Conservation (phyloP, 148 eudicot genomes). For the Rhododendron kiyosumense region DNA sequence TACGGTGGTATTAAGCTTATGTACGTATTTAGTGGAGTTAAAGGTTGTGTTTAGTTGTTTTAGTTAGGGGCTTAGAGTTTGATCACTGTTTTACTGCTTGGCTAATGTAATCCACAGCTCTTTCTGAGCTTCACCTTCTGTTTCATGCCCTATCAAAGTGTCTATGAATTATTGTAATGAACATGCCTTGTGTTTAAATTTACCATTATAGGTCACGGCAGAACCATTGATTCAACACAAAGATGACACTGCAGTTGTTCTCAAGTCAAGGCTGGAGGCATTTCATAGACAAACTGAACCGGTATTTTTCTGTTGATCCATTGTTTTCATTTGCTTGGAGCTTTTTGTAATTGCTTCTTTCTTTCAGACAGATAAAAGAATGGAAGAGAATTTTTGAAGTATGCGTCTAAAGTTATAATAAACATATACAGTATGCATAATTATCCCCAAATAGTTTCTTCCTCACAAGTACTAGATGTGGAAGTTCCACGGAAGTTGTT, state of each 20-base stretch:
- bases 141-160: not conserved
- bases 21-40: not conserved
- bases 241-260: conserved; percentile 84
- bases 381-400: not conserved
- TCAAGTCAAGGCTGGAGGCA: conserved; percentile 80
- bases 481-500: not conserved
- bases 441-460: not conserved
- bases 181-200: not conserved
- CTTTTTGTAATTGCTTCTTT: not conserved
- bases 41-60: not conserved
- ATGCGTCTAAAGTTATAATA: not conserved
- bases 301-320: conserved; percentile 27
- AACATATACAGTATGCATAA: not conserved
- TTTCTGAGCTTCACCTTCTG: not conserved
- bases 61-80: not conserved
- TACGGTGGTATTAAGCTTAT: not conserved
- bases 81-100: conserved; percentile 1
- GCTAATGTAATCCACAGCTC: not conserved
- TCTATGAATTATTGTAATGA: not conserved
- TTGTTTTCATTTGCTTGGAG: not conserved
- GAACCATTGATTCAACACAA: conserved; percentile 90
- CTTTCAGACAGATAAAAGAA: not conserved
- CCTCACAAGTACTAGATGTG: not conserved
- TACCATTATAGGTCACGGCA: conserved; percentile 55
- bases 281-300: conserved; percentile 68